These are phyloP conservation scores for Nakazawaea molendinolei DNA, from an alignment of 805 yeast species.

Conservation along the genomic window DNA sequence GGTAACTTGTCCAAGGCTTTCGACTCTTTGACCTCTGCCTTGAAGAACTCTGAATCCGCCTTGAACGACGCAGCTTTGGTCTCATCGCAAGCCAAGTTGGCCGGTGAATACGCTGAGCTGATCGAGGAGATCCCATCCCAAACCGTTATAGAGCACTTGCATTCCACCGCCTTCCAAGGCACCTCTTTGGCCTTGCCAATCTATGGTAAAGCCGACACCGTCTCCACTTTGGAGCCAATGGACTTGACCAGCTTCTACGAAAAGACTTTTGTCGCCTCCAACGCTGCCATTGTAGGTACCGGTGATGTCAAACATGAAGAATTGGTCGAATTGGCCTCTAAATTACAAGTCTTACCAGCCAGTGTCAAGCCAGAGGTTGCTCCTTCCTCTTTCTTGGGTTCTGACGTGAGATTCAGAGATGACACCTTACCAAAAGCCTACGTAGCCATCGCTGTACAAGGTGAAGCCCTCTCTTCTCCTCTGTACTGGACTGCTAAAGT, in stretches of 20 bases:
- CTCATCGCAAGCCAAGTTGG: conserved; percentile 37
- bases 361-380: conserved; percentile 43
- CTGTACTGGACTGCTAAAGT: conserved; percentile 67
- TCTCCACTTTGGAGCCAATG: conserved; percentile 46
- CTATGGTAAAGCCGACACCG: conserved; percentile 64
- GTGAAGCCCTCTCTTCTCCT: conserved; percentile 59
- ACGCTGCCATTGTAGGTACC: conserved; percentile 59
- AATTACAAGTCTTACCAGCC: conserved; percentile 37
- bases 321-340: conserved; percentile 59
- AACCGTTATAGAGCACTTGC: conserved; percentile 67
- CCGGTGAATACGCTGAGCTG: conserved; percentile 39
- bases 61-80: conserved; percentile 37
- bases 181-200: conserved; percentile 73
- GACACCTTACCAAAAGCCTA: conserved; percentile 80
- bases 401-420: conserved; percentile 84
- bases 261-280: conserved; percentile 53
- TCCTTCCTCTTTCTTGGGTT: conserved; percentile 69
- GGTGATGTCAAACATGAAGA: conserved; percentile 69
- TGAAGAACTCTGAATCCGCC: conserved; percentile 20
- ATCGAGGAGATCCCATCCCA: conserved; percentile 52
- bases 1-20: conserved; percentile 47
- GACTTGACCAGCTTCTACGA: conserved; percentile 54
- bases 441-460: conserved; percentile 68
- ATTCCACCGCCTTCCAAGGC: conserved; percentile 83
- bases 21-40: conserved; percentile 39